Base-by-base conservation (phyloP, 1,284 basidiomycete genomes). In the Xerocomus minutiporus region DNA sequence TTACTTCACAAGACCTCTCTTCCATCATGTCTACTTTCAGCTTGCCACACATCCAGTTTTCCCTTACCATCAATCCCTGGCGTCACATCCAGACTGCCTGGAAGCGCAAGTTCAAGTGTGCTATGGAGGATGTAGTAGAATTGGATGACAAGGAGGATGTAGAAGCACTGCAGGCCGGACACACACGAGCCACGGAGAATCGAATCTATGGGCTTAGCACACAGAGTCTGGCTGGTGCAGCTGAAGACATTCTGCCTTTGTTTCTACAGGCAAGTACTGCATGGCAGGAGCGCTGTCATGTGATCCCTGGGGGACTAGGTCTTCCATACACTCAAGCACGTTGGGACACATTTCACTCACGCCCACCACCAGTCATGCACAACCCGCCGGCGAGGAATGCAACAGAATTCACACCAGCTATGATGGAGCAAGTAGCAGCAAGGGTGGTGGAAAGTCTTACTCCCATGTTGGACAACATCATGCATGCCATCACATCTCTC, bases 71-170 rank as follows among this genome's bases (percentile, higher is more conserved):
- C 52, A 60, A 57, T 17, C 36, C 54, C 0, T 71, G 59, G 59
- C 40, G 60, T 0, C 71, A 72, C 15, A 61, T 70, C 43, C 57
- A 55, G 12, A 64, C 56, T 0, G 64, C 67, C 0, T 68, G 60
- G 36, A 58, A 60, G 0, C 53, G 59, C 5, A 66, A 68, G 41
- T 52, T 62, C 9, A 55, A 53, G 4, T 38, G 32, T 8, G 8
- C 28, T 0, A 0, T 46, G 0, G 41, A 61, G 0, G 51, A 59
- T 0, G 4, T 60, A 0, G 0, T 57, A 0, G 55, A 61, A 6
- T 25, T 48, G 1, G 55, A 61, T 0, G 17, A 28, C 0, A 6
- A 46, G 0, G 57, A 61, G 0, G 52, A 62, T 0, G 28, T 65
- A 0, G 51, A 64, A 0, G 61, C 65, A 0, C 43, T 66, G 0